Percentiles rank a stretch among this genome's conserved stretches.
phyloP scores from a whole-genome alignment of 345 rosid genomes.

The Eucalyptus polyanthemos region DNA sequence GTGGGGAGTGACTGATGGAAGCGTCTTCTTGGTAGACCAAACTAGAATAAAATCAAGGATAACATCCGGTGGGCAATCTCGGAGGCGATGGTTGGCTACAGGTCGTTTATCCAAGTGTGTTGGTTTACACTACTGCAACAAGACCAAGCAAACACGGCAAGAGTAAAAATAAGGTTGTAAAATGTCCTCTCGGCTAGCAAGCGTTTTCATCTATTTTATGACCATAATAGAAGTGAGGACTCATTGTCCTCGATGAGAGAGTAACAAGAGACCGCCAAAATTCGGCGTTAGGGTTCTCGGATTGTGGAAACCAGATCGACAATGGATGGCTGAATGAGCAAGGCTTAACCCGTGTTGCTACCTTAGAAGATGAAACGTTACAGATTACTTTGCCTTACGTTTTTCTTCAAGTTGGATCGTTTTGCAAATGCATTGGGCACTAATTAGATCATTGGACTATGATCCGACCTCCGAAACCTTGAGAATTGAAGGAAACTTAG shows the following conservation, averaged over 20 bases:
- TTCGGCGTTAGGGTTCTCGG: neutral
- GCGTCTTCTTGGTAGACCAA: neutral
- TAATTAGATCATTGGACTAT: neutral
- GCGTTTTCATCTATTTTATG: neutral
- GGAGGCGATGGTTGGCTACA: neutral
- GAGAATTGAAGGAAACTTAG: neutral
- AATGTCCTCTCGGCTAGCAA: neutral
- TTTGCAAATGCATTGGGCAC: neutral
- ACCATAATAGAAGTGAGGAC: neutral
- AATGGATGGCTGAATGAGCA: neutral
- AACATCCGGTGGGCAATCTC: neutral
- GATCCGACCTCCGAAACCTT: neutral
- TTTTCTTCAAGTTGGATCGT: neutral
- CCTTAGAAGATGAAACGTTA: neutral
- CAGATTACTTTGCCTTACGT: neutral
- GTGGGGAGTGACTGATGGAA: neutral
- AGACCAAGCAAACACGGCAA: neutral
- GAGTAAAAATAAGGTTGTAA: neutral
- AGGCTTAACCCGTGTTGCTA: neutral
- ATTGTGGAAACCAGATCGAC: neutral
- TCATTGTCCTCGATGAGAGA: neutral
- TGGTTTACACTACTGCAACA: neutral
- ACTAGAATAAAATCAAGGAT: neutral
- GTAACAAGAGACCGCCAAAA: neutral
- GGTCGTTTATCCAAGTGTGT: neutral